Evolutionary conservation across 192 early-diverging fungal species (phyloP).

Genomic region (Coemansia sp.): DNA sequence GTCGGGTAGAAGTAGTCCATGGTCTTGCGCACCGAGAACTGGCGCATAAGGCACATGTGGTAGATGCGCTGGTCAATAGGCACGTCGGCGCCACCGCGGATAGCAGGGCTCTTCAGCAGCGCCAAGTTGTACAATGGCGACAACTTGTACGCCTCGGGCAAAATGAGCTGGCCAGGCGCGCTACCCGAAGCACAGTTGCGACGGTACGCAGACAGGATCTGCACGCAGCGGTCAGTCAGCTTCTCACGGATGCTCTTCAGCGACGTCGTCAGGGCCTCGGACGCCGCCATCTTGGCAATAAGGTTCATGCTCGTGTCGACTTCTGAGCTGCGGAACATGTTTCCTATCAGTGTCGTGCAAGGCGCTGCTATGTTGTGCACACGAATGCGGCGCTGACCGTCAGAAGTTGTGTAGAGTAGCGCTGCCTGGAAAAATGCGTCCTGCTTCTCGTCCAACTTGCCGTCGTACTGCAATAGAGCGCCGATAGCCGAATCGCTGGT

Average conservation of each 20-base stretch:
- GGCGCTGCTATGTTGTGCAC: conserved; percentile 86
- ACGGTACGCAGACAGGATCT: conserved; percentile 87
- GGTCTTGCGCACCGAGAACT: conserved; percentile 73
- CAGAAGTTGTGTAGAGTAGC: conserved; percentile 90
- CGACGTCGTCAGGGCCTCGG: conserved; percentile 70
- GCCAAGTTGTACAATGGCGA: conserved; percentile 85
- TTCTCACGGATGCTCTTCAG: conserved; percentile 78
- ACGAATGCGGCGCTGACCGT: conserved; percentile 87
- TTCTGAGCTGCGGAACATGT: conserved; percentile 87
- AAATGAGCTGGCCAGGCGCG: conserved; percentile 90
- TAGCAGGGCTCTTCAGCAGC: conserved; percentile 80
- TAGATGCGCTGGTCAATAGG: conserved; percentile 81
- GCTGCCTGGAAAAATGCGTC: conserved; percentile 90
- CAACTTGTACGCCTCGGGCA: conserved; percentile 95
- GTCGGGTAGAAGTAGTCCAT: conserved; percentile 84
- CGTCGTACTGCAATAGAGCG: conserved; percentile 83
- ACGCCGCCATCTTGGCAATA: conserved; percentile 78
- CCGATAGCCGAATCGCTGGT: conserved; percentile 84
- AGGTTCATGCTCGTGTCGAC: conserved; percentile 91
- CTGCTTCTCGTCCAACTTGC: conserved; percentile 81
- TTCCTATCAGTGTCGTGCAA: conserved; percentile 73
- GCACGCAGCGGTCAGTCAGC: conserved; percentile 85
- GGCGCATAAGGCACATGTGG: conserved; percentile 77
- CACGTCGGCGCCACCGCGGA: conserved; percentile 76
- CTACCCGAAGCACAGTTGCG: conserved; percentile 87